Evolutionary conservation across 306 rosid species (phyloP).

Genomic region (Gynostemma pentaphyllum): DNA sequence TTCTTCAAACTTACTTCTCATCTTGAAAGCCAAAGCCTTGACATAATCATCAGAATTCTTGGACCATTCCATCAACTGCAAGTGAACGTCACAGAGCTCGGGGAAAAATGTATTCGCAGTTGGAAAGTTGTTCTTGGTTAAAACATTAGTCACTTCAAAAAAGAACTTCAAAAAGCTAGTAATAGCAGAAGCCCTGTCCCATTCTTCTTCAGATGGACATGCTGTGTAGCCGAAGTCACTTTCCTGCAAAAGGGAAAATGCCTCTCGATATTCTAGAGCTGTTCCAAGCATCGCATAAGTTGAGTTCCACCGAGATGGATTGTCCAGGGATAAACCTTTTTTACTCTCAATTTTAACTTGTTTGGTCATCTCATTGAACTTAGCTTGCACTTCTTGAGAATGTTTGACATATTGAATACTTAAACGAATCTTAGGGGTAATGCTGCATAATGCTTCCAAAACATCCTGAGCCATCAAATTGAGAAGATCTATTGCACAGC

Average conservation of each 20-base stretch:
- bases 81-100: conserved; percentile 79
- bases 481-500: conserved; percentile 48
- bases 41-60: conserved; percentile 62
- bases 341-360: conserved; percentile 56
- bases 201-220: conserved; percentile 54
- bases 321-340: conserved; percentile 50
- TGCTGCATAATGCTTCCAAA: conserved; percentile 44
- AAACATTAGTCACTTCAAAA: conserved; percentile 46
- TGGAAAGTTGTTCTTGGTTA: conserved; percentile 47
- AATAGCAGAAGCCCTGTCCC: conserved; percentile 52
- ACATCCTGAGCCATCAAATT: conserved; percentile 31
- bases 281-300: conserved; percentile 71
- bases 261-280: conserved; percentile 72
- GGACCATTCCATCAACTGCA: conserved; percentile 84
- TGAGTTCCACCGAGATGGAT: conserved; percentile 60
- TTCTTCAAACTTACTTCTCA: conserved; percentile 82
- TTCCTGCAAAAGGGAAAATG: conserved; percentile 56
- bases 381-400: conserved; percentile 48
- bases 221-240: conserved; percentile 38
- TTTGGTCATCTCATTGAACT: conserved; percentile 56
- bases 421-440: conserved; percentile 48
- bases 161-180: conserved; percentile 65
- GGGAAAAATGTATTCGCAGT: conserved; percentile 80
- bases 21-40: conserved; percentile 51
- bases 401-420: conserved; percentile 56